These are phyloP conservation scores for Blastomyces parvus DNA, from an alignment of 2,329 filamentous ascomycete species.

Conservation along the genomic window DNA sequence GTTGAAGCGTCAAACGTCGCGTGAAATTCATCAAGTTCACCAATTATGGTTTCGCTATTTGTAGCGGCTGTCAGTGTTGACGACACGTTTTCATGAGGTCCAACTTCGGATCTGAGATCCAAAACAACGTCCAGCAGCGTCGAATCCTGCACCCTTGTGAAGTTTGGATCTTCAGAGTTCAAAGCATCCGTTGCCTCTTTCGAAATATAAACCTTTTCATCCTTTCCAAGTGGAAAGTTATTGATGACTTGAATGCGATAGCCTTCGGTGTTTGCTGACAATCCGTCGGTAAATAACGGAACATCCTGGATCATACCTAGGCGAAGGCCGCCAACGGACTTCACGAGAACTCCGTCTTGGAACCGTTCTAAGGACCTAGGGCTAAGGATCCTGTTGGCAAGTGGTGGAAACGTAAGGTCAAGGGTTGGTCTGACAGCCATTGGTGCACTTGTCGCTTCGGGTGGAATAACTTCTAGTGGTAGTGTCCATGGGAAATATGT, in stretches of 20 bases:
- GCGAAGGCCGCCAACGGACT: conserved; percentile 50
- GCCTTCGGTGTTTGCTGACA: conserved; percentile 22
- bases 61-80: conserved; percentile 19
- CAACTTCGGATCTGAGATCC: conserved; percentile 39
- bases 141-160: conserved; percentile 65
- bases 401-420: conserved; percentile 55
- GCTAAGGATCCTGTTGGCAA: conserved; percentile 41
- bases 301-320: conserved; percentile 42
- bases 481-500: conserved; percentile 92
- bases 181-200: conserved; percentile 63
- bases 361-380: conserved; percentile 47
- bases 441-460: conserved; percentile 64
- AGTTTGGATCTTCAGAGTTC: conserved; percentile 63
- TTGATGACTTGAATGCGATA: conserved; percentile 65
- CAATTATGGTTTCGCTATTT: conserved; percentile 17
- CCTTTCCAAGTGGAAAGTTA: conserved; percentile 68
- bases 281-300: conserved; percentile 22
- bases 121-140: conserved; percentile 65
- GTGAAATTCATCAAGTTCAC: conserved; percentile 16
- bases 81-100: conserved; percentile 19
- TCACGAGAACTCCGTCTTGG: conserved; percentile 50
- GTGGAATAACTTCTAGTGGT: conserved; percentile 62
- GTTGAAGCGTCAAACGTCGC: conserved; percentile 22
- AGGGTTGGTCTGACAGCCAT: conserved; percentile 64
- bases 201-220: conserved; percentile 77